Conservation (phyloP, 1,139 yeast genomes). For the Spathaspora sp. region DNA sequence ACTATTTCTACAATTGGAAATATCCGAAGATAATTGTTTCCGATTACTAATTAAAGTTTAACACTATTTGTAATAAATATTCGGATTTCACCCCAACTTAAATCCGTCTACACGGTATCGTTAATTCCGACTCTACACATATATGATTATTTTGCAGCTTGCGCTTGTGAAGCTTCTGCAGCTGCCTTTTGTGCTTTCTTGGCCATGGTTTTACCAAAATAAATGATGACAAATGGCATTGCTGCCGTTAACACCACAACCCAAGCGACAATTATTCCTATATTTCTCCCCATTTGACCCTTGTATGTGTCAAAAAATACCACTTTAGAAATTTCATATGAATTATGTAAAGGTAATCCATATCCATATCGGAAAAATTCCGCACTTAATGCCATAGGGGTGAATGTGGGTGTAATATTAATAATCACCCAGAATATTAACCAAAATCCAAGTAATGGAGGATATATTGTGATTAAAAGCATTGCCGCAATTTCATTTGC, state of each 20-base stretch:
- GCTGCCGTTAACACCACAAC: constrained; percentile 26
- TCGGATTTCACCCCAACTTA: not conserved
- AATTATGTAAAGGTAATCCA: constrained; percentile 39
- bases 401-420: constrained; percentile 39
- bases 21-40: not conserved
- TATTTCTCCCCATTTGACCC: constrained; percentile 37
- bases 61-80: not conserved
- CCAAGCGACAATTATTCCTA: constrained; percentile 38
- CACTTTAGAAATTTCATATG: constrained; percentile 38
- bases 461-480: constrained; percentile 28
- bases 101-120: not conserved
- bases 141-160: not conserved
- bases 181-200: constrained; percentile 17
- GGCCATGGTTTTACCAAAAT: constrained; percentile 29
- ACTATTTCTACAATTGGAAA: not conserved
- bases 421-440: constrained; percentile 40
- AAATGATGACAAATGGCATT: constrained; percentile 42
- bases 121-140: not conserved
- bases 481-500: constrained; percentile 41
- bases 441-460: constrained; percentile 47
- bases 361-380: constrained; percentile 37
- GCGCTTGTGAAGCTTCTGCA: not conserved
- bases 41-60: not conserved
- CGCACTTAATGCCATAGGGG: constrained; percentile 36
- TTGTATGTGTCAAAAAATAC: constrained; percentile 37